A percentile compares a stretch with the other conserved stretches of the same genome.
Conservation (phyloP, 768 basidiomycete genomes). For the Serendipita sp. region DNA sequence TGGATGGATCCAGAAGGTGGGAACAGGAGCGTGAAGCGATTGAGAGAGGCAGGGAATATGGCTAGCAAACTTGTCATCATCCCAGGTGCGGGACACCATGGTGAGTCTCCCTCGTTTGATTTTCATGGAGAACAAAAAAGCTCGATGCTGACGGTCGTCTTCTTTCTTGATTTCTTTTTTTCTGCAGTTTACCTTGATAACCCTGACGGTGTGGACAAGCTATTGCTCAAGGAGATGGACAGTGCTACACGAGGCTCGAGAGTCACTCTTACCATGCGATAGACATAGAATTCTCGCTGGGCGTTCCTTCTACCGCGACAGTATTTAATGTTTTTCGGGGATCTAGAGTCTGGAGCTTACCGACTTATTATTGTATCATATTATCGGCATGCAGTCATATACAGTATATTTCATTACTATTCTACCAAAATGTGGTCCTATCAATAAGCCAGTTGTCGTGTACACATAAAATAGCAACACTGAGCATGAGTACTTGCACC, state of each 20-base stretch:
- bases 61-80: slow-evolving; percentile 62
- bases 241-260: not conserved
- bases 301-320: too few relatives aligned
- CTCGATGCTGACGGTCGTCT: not conserved
- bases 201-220: slow-evolving; percentile 15
- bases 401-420: too few relatives aligned
- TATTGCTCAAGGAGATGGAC: slow-evolving; percentile 26
- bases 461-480: too few relatives aligned
- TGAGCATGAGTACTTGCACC: too few relatives aligned
- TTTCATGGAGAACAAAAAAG: not conserved
- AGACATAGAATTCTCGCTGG: too few relatives aligned
- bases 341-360: too few relatives aligned
- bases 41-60: slow-evolving; percentile 62
- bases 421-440: too few relatives aligned
- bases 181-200: slow-evolving; percentile 70
- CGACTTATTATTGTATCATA: too few relatives aligned
- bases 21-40: slow-evolving; percentile 47
- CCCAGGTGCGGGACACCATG: slow-evolving; percentile 67
- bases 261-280: not conserved
- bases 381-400: too few relatives aligned
- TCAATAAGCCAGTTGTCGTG: too few relatives aligned
- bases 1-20: slow-evolving; percentile 96
- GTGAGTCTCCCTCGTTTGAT: slow-evolving; percentile 22
- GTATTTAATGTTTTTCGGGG: too few relatives aligned
- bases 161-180: not conserved